These are phyloP conservation scores for Aspergillus candidus DNA, from an alignment of 2,329 filamentous ascomycete species.

Conservation along the genomic window DNA sequence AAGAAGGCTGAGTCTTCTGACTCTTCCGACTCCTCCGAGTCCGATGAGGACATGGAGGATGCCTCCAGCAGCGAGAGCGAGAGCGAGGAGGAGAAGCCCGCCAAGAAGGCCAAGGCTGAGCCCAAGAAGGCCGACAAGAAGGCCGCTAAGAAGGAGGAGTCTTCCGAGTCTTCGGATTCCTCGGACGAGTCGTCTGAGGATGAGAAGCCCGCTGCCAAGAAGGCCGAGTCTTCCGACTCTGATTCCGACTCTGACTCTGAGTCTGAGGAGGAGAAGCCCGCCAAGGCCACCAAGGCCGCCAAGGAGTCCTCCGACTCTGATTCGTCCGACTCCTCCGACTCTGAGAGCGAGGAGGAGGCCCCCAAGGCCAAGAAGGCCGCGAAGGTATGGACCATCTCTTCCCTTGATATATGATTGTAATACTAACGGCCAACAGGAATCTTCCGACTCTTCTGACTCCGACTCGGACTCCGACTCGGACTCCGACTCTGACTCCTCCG, in stretches of 20 bases:
- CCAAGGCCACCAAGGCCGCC: slow-evolving; percentile 24
- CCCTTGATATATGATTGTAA: background rate
- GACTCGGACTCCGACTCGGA: slow-evolving; percentile 17
- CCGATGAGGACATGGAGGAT: slow-evolving; percentile 28
- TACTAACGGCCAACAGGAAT: slow-evolving; percentile 8
- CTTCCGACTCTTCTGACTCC: slow-evolving; percentile 12
- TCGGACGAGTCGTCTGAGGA: slow-evolving; percentile 27
- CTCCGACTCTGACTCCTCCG: slow-evolving; percentile 24
- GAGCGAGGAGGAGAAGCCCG: slow-evolving; percentile 25
- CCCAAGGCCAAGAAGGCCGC: slow-evolving; percentile 24
- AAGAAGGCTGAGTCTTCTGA: slow-evolving; percentile 26
- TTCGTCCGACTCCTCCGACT: slow-evolving; percentile 16
- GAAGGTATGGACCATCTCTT: slow-evolving; percentile 17
- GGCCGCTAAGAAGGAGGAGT: slow-evolving; percentile 22
- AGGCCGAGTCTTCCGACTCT: slow-evolving; percentile 6
- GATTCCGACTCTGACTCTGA: slow-evolving; percentile 32
- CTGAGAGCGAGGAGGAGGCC: slow-evolving; percentile 19
- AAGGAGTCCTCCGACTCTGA: slow-evolving; percentile 15
- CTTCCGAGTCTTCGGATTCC: slow-evolving; percentile 21
- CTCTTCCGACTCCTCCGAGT: slow-evolving; percentile 19
- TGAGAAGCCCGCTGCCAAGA: slow-evolving; percentile 26
- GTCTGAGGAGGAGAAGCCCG: slow-evolving; percentile 24
- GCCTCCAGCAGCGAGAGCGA: slow-evolving; percentile 28
- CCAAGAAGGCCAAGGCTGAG: slow-evolving; percentile 23
- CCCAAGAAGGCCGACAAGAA: slow-evolving; percentile 23